Conservation (phyloP, 192 early-diverging fungal genomes). For the Pilobolus umbonatus region DNA sequence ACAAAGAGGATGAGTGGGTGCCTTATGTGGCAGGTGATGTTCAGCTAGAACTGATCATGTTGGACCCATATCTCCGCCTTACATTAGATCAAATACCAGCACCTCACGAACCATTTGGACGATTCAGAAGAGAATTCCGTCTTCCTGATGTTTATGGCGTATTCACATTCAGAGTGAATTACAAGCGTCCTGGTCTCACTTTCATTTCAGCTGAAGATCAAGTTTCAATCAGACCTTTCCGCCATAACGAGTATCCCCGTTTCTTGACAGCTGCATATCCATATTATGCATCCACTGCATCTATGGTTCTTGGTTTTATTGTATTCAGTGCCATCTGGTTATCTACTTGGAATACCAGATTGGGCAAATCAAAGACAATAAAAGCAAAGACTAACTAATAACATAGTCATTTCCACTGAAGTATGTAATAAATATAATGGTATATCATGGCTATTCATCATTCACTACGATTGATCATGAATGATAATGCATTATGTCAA, state of each 20-base stretch:
- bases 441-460: no score
- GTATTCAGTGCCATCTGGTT: slow-evolving; percentile 79
- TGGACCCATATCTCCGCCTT: slow-evolving; percentile 92
- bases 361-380: not conserved
- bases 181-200: slow-evolving; percentile 79
- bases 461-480: no score
- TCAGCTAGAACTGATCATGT: slow-evolving; percentile 93
- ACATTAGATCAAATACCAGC: slow-evolving; percentile 52
- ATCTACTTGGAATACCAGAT: slow-evolving; percentile 35
- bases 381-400: not conserved
- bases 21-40: slow-evolving; percentile 76
- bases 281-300: slow-evolving; percentile 84
- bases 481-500: no score
- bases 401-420: no score
- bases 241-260: slow-evolving; percentile 95
- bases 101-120: slow-evolving; percentile 29
- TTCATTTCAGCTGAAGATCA: slow-evolving; percentile 69
- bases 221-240: slow-evolving; percentile 83
- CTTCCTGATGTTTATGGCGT: slow-evolving; percentile 97
- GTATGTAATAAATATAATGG: no score
- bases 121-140: slow-evolving; percentile 40
- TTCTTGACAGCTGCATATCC: slow-evolving; percentile 91
- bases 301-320: slow-evolving; percentile 83
- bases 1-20: slow-evolving; percentile 73
- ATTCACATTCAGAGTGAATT: slow-evolving; percentile 94